Base-by-base conservation (phyloP, 768 basidiomycete genomes). In the Suillus discolor region DNA sequence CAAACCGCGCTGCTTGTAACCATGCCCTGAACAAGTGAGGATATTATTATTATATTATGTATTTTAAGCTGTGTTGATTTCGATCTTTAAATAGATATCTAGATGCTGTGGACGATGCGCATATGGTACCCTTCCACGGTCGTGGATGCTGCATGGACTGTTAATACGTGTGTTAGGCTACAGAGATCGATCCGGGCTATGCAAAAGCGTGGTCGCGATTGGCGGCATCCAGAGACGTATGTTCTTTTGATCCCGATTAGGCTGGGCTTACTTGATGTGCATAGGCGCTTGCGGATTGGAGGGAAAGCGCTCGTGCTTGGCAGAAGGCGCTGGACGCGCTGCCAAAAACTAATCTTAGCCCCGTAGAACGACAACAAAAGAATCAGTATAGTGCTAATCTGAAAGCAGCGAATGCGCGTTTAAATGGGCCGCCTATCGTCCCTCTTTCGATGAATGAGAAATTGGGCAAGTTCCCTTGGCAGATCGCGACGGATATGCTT, bases 1-100 rank as follows among this genome's bases (percentile, higher is more conserved):
- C 79, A 28, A 85, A 84, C 69, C 79, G 83, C 18, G 81, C 83
- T 4, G 83, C 82, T n/a, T 77, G 77, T 61, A 71, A 71, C 44
- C 64, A 81, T 41, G 73, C 72, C 1, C 67, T 82, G 72, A 78
- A 79, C 64, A 76, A 74, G 82, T 81, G 42, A 16, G 15, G 5
- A 49, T 4, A 28, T 47, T 25, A 31, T 31, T 31, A 31, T 31
- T 31, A 31, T 31, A 6, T 31, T 31, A 31, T 31, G 31, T 20
- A 38, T 47, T 47, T n/a, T 54, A 13, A 39, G 13, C 28, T 5
- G 28, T 12, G n/a, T 34, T 23, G 38, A 65, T 7, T 38, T 42
- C 3, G 16, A 42, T 59, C 20, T 41, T 16, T 44, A 47, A 38
- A 49, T 57, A 66, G 66, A 28, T 66, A 34, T n/a, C 3, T 67